These are phyloP conservation scores for Scorias spongiosa DNA, from an alignment of 2,329 filamentous ascomycete genomes.

Conservation along the genomic window DNA sequence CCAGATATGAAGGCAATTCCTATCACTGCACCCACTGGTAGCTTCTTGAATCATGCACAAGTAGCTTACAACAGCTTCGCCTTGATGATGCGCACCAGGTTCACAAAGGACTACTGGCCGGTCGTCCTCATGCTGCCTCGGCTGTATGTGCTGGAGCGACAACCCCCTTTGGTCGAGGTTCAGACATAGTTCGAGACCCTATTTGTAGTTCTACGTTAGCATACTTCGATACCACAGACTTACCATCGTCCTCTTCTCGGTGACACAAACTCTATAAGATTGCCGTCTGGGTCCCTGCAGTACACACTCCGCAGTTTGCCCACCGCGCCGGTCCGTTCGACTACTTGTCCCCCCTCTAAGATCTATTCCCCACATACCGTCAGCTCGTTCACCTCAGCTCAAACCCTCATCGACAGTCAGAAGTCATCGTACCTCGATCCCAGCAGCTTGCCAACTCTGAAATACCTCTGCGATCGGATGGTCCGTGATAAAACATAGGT, in stretches of 20 bases:
- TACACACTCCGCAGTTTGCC: conserved; percentile 44
- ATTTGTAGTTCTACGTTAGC: conserved; percentile 1
- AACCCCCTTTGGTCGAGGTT: conserved; percentile 6
- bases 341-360: conserved; percentile 34
- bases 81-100: conserved; percentile 9
- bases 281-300: conserved; percentile 45
- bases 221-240: neutral
- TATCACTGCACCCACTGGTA: conserved; percentile 2
- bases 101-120: conserved; percentile 39
- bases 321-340: conserved; percentile 40
- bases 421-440: conserved; percentile 26
- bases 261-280: conserved; percentile 42
- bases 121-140: conserved; percentile 38
- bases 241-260: neutral
- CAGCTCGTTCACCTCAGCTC: conserved; percentile 7
- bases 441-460: conserved; percentile 25
- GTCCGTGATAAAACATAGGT: conserved; percentile 44
- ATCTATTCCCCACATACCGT: conserved; percentile 8
- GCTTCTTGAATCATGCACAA: conserved; percentile 1
- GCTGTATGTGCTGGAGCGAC: conserved; percentile 34
- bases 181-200: conserved; percentile 18
- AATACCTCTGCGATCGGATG: conserved; percentile 34
- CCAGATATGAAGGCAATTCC: conserved; percentile 8
- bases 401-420: conserved; percentile 12
- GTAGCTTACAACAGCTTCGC: conserved; percentile 7